A percentile compares a stretch with the other conserved stretches of the same genome.
phyloP scores from a whole-genome alignment of 139 green algal genomes.

The Eudorina sp. region DNA sequence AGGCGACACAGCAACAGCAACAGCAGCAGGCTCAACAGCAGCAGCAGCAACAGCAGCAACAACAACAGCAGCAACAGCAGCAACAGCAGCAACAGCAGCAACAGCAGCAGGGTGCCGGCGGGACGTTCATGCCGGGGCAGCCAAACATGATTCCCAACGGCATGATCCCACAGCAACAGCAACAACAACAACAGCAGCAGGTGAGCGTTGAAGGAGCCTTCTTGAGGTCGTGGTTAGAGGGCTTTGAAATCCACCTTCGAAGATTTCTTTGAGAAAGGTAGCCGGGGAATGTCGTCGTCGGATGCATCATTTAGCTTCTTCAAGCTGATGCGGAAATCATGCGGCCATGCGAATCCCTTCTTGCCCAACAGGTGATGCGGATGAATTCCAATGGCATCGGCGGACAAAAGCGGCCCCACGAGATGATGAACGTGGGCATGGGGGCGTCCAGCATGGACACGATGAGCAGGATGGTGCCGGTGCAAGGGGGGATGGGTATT shows the following conservation, averaged over 20 bases:
- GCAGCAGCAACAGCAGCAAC: neutral
- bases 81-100: constrained; percentile 29
- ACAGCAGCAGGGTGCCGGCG: constrained; percentile 1
- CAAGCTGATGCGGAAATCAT: no score
- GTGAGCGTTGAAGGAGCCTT: neutral
- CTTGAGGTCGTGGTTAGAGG: no score
- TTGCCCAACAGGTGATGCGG: constrained; percentile 15
- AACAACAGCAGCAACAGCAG: neutral
- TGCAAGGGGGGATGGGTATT: constrained; percentile 27
- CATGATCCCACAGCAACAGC: constrained; percentile 14
- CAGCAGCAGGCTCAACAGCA: constrained; percentile 37
- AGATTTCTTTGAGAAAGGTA: no score
- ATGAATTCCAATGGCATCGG: constrained; percentile 29
- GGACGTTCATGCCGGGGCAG: constrained; percentile 3
- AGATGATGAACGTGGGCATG: constrained; percentile 17
- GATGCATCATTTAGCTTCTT: no score
- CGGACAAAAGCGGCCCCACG: constrained; percentile 41
- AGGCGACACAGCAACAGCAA: constrained; percentile 43
- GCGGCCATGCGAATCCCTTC: no score
- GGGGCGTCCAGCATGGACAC: constrained; percentile 3
- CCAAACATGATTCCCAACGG: constrained; percentile 24
- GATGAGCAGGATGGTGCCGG: constrained; percentile 30
- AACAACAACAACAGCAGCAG: constrained; percentile 7
- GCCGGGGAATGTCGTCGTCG: no score
- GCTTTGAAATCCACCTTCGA: no score